Evolutionary conservation across 257 asterid species (phyloP), one percentile per base, ranked within the genome.

Genomic region (Solanum phureja): DNA sequence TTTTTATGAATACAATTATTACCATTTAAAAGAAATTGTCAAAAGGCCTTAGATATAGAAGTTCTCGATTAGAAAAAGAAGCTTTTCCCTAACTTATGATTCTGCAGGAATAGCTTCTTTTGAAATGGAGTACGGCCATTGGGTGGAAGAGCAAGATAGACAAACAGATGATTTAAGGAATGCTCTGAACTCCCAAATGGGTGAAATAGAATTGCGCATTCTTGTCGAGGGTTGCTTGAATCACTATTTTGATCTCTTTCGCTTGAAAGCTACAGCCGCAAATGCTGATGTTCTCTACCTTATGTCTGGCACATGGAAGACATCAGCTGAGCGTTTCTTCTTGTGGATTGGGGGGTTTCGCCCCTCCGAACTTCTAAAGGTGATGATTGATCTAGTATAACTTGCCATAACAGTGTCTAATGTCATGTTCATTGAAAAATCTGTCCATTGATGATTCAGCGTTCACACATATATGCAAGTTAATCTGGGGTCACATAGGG

Each of bases 281-380:
- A 95, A 91, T 85, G 90, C 91, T 34, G 98, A 97, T 73, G 98
- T 95, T 24, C 94, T 95, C 90, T 95, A 94, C 87, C 90, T 95
- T 31, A 92, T 97, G 92, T 93, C 95, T 5, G 99, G 99, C 58
- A 91, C 91, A 92, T 95, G 98, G 99, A 95, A 90, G 60, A 94
- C 99, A 13, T 87, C 98, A 11, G 98, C 95, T 21, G 99, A 95
- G 74, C 97, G 98, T 9, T 95, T 97, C 69, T 97, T 94, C 94
- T 90, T 94, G 85, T 95, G 99, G 99, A 97, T 97, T 3, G 99
- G 98, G 23, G 99, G 98, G 11, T 95, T 95, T 85, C 94, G 98
- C 12, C 99, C 98, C 40, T 95, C 99, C 2, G 98, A 95, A 71
- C 94, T 95, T 89, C 92, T 97, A 77, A 94, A 93, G 98, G 99